Conservation (phyloP, 2,329 filamentous ascomycete genomes). For the Hypoxylon sp. region DNA sequence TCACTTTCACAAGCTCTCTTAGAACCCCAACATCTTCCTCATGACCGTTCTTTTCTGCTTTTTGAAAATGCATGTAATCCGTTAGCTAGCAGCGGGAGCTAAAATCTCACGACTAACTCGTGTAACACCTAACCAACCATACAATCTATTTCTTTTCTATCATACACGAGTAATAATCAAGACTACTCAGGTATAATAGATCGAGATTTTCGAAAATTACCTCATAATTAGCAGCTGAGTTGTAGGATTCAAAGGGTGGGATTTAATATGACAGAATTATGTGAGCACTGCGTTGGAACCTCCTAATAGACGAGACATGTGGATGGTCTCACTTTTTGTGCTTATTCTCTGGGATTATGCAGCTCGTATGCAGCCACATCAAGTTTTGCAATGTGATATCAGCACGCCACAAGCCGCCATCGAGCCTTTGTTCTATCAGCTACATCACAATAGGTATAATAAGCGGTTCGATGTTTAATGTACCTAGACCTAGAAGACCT, state of each 20-base stretch:
- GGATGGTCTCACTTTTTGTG: not conserved
- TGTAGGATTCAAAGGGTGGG: slow-evolving; percentile 2
- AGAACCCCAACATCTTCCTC: not conserved
- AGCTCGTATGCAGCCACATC: slow-evolving; percentile 30
- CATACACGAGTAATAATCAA: slow-evolving; percentile 9
- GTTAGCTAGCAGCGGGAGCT: not conserved
- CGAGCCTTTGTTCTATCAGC: slow-evolving; percentile 5
- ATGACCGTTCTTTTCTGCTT: no score
- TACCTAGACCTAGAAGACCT: no score
- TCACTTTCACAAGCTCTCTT: not conserved
- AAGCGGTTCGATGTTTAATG: not conserved
- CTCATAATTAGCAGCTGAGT: not conserved
- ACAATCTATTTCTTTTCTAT: not conserved
- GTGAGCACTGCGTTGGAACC: slow-evolving; percentile 12
- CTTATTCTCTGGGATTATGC: slow-evolving; percentile 23
- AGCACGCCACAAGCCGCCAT: slow-evolving; percentile 9
- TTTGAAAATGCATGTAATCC: not conserved
- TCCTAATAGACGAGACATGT: not conserved
- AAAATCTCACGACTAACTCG: not conserved
- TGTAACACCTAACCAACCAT: not conserved
- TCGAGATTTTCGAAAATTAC: slow-evolving; percentile 14
- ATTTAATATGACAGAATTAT: slow-evolving; percentile 7
- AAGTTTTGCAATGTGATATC: slow-evolving; percentile 29
- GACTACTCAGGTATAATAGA: slow-evolving; percentile 8
- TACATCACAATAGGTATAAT: not conserved